Evolutionary conservation across 1,284 basidiomycete species (phyloP), one percentile per base, ranked within the genome.

Genomic region (Amylostereum areolatum): DNA sequence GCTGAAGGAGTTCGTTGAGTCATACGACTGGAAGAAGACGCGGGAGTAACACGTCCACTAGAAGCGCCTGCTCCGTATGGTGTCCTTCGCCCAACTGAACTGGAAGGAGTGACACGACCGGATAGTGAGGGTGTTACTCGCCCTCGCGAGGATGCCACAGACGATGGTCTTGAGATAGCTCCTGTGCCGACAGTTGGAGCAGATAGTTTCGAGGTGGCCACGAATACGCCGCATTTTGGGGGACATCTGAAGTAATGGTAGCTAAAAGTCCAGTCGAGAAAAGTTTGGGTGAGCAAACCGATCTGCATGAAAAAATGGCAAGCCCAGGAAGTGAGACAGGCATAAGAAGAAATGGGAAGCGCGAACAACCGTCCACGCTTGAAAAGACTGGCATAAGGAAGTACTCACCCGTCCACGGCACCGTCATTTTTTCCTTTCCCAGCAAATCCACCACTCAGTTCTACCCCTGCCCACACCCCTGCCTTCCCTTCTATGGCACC

Each of bases 401-500:
- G 36, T 39, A 54, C 91, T 74, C 62, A 96, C 93, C 90, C 91
- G 55, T 77, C 79, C 3, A 97, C 93, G 41, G 81, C 81, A 24
- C 96, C 96, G 61, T 98, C 83, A 61, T 99, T 99, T 72, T 98
- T 98, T 2, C 96, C 96, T 63, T 89, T 89, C n/a, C 96, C 94
- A 11, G 75, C 67, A 62, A 92, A 95, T 2, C 87, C 88, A 35
- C 84, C 85, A 55, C 79, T 72, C n/a, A 97, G 74, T 66, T 96
- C 91, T 12, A 97, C 89, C 30, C 93, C 93, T 28, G 91, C 93
- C 89, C 89, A 97, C 11, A 83, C 69, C 4, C 93, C 94, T 4
- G 80, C 75, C 65, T 96, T 96, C 43, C 87, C 89, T 24, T 89
- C 83, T 48, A 94, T 93, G 55, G 81, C 78, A 1, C 93, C 93